Conservation (phyloP, 306 rosid genomes). For the Dryas octopetala region DNA sequence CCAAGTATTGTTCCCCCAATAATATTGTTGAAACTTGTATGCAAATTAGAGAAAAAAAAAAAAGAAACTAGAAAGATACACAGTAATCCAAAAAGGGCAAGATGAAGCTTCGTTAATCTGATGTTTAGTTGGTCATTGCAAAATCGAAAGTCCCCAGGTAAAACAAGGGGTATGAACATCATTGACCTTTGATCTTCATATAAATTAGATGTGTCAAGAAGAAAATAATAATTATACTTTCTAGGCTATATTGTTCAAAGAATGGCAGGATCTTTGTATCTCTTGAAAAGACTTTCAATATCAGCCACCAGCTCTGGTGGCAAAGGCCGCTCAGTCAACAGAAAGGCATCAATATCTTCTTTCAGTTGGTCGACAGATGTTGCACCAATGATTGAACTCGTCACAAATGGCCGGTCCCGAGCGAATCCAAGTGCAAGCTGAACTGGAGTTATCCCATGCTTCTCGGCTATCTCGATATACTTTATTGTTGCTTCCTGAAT, state of each 20-base stretch:
- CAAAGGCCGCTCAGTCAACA: constrained; percentile 62
- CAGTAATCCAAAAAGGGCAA: background rate
- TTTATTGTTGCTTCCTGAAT: constrained; percentile 70
- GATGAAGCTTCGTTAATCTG: background rate
- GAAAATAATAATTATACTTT: background rate
- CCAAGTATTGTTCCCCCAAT: too few species aligned
- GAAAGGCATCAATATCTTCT: constrained; percentile 76
- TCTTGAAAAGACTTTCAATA: constrained; percentile 64
- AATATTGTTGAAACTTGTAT: background rate
- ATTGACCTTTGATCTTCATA: background rate
- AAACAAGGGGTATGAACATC: background rate
- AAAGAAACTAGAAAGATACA: background rate
- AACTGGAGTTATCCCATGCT: constrained; percentile 65
- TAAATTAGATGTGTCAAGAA: background rate
- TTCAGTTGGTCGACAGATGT: constrained; percentile 78
- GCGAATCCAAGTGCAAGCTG: constrained; percentile 85
- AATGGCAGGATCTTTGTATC: constrained; percentile 75
- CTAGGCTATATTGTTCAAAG: constrained; percentile 26
- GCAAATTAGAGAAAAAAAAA: background rate
- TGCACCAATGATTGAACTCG: constrained; percentile 89
- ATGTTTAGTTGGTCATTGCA: background rate
- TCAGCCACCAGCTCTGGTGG: constrained; percentile 58
- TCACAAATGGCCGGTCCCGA: constrained; percentile 82
- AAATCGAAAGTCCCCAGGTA: background rate
- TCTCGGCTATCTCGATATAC: constrained; percentile 67